Conservation (phyloP, 1,284 basidiomycete genomes). For the Xanthoconium separans region DNA sequence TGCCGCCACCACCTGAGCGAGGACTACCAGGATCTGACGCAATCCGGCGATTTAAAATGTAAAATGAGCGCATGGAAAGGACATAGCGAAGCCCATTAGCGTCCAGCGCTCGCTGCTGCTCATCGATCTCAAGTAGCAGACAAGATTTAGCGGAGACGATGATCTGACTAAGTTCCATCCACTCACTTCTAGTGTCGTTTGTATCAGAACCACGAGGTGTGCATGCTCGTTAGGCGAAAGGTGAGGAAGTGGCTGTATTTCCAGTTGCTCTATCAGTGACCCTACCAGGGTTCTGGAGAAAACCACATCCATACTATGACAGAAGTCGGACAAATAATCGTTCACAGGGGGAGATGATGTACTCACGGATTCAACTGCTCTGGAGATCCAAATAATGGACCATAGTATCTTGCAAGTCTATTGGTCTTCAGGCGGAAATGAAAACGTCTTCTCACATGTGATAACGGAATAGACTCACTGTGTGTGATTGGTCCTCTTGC, state of each 20-base stretch:
- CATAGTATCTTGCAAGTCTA: constrained; percentile 38
- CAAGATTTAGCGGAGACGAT: constrained; percentile 1
- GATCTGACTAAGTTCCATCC: background rate
- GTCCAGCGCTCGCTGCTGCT: constrained; percentile 84
- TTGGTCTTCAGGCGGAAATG: constrained; percentile 20
- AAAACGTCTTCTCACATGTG: background rate
- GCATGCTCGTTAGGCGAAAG: constrained; percentile 77
- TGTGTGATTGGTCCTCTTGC: constrained; percentile 28
- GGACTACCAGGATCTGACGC: constrained; percentile 46
- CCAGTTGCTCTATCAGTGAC: constrained; percentile 64
- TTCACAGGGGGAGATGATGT: background rate
- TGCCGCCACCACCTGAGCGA: constrained; percentile 35
- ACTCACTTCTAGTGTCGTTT: constrained; percentile 82
- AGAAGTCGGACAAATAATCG: background rate
- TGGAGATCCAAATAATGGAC: constrained; percentile 44
- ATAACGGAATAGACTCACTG: constrained; percentile 12
- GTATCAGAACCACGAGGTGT: constrained; percentile 77
- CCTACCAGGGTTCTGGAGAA: constrained; percentile 65
- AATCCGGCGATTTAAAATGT: constrained; percentile 68
- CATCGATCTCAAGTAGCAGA: constrained; percentile 62
- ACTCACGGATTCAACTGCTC: constrained; percentile 44
- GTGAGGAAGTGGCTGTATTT: constrained; percentile 63
- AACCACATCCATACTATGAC: constrained; percentile 46
- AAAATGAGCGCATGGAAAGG: constrained; percentile 83
- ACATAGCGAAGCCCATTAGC: constrained; percentile 88